These are phyloP conservation scores for Magnaporthiopsis poae DNA, from an alignment of 2,329 filamentous ascomycete species.

Conservation along the genomic window DNA sequence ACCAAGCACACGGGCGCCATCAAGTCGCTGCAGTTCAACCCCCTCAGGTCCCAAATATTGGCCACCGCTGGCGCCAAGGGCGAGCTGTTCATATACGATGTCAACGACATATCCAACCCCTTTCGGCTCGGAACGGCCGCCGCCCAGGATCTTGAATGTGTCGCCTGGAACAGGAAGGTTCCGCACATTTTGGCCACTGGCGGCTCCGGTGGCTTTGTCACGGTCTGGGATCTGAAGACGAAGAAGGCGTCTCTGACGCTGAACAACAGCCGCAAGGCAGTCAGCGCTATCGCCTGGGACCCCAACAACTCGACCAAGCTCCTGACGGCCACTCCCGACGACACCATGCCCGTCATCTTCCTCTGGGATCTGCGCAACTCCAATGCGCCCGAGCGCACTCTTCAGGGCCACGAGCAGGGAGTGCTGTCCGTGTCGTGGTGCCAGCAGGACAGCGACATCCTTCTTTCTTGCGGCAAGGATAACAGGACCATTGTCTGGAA, in stretches of 20 bases:
- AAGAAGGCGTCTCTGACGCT: slow-evolving; percentile 95
- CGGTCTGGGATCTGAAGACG: slow-evolving; percentile 95
- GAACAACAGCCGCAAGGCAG: slow-evolving; percentile 88
- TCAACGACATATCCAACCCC: slow-evolving; percentile 79
- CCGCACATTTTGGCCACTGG: slow-evolving; percentile 92
- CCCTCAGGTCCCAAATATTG: slow-evolving; percentile 77
- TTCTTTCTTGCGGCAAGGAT: slow-evolving; percentile 92
- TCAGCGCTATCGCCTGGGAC: slow-evolving; percentile 95
- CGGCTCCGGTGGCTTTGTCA: slow-evolving; percentile 86
- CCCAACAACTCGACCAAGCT: slow-evolving; percentile 91
- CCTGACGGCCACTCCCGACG: slow-evolving; percentile 81
- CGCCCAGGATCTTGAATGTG: slow-evolving; percentile 84
- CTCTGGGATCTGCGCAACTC: slow-evolving; percentile 95
- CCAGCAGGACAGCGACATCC: slow-evolving; percentile 73
- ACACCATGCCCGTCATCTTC: slow-evolving; percentile 76
- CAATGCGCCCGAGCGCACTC: slow-evolving; percentile 78
- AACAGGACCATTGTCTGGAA: slow-evolving; percentile 96
- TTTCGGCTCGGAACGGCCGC: slow-evolving; percentile 81
- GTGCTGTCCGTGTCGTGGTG: slow-evolving; percentile 95
- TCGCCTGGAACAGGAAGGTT: slow-evolving; percentile 98
- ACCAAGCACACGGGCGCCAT: slow-evolving; percentile 86
- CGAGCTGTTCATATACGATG: slow-evolving; percentile 89
- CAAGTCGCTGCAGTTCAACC: slow-evolving; percentile 95
- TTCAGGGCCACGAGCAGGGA: slow-evolving; percentile 88
- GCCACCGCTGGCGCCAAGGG: slow-evolving; percentile 90